Base-by-base conservation (phyloP, 495 filamentous ascomycete species). In the Aspergillus cavernicola region DNA sequence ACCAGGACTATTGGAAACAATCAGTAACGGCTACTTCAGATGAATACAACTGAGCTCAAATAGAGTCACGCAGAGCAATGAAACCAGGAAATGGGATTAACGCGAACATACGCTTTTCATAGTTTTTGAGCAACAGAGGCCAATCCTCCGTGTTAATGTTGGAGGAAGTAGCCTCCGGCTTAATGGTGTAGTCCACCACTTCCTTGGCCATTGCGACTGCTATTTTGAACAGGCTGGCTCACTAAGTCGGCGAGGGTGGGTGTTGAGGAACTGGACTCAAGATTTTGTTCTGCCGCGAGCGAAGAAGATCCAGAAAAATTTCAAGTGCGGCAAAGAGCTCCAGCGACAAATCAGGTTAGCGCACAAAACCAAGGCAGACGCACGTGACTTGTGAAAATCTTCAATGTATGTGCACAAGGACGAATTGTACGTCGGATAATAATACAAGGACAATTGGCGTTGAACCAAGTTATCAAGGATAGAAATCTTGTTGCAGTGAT, bases 121-220 rank as follows among this genome's bases (percentile, higher is more conserved):
- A 97, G 72, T 96, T 90, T 77, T 95, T 96, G 53, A 98, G 79
- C 50, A 98, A 78, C 67, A 95, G 76, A 56, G 92, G 90, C 89
- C 90, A 95, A 53, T 83, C 73, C 70, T 84, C 88, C 58, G 86
- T 89, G 69, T 90, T 84, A 53, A 90, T 72, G 35, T 78, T 71
- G 38, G 89, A 87, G 55, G 81, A 80, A 52, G 77, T 74, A 60
- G 82, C 80, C 76, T 90, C 83, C 37, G 92, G 91, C 81, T 95
- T 96, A 71, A 97, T 96, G 65, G 76, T 75, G 70, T 88, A 88
- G 56, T 95, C 86, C 66, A 79, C 80, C 55, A 82, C 81, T 63
- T 80, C 80, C 62, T 81, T 81, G 64, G 84, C 82, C 57, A 78
- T 80, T 57, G 83, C 83, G 53, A 78, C 80, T 57, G 82, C 80